These are phyloP conservation scores for Phanerochaete sordida DNA, from an alignment of 768 basidiomycete genomes.

Conservation along the genomic window DNA sequence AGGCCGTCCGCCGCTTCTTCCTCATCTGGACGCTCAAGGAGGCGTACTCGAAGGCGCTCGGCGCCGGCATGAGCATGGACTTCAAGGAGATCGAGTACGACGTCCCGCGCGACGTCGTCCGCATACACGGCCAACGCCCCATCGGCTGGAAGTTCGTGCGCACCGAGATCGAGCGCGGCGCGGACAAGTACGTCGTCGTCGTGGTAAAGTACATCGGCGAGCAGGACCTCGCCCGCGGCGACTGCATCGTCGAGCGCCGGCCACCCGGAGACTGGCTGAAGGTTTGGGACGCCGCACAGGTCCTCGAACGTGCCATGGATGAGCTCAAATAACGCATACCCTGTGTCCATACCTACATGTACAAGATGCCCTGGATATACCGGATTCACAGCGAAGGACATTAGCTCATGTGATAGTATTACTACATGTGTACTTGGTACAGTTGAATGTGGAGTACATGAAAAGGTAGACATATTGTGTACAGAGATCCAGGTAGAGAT, in stretches of 20 bases:
- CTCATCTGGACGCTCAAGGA: slow-evolving; percentile 92
- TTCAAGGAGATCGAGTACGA: slow-evolving; percentile 75
- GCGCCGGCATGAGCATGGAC: slow-evolving; percentile 78
- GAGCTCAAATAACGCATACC: slow-evolving; percentile 8
- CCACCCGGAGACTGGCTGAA: slow-evolving; percentile 17
- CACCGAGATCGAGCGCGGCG: slow-evolving; percentile 39
- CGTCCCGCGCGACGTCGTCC: slow-evolving; percentile 44
- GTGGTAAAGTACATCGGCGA: slow-evolving; percentile 56
- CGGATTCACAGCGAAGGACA: neutral
- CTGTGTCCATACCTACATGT: neutral
- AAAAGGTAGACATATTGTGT: neutral
- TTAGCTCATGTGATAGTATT: neutral
- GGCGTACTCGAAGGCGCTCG: slow-evolving; percentile 87
- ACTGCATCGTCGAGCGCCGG: slow-evolving; percentile 11
- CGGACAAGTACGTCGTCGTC: slow-evolving; percentile 60
- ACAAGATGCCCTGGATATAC: neutral
- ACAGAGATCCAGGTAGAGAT: neutral
- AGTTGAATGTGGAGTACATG: neutral
- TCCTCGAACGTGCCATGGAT: slow-evolving; percentile 14
- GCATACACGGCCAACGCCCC: slow-evolving; percentile 54
- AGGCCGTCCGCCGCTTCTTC: slow-evolving; percentile 63
- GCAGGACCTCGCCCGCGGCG: slow-evolving; percentile 2
- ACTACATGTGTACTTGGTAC: neutral
- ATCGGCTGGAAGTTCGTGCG: slow-evolving; percentile 67
- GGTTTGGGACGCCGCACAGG: slow-evolving; percentile 16